These are phyloP conservation scores for Celoporthe dispersa DNA, from an alignment of 2,329 filamentous ascomycete genomes.

Conservation along the genomic window DNA sequence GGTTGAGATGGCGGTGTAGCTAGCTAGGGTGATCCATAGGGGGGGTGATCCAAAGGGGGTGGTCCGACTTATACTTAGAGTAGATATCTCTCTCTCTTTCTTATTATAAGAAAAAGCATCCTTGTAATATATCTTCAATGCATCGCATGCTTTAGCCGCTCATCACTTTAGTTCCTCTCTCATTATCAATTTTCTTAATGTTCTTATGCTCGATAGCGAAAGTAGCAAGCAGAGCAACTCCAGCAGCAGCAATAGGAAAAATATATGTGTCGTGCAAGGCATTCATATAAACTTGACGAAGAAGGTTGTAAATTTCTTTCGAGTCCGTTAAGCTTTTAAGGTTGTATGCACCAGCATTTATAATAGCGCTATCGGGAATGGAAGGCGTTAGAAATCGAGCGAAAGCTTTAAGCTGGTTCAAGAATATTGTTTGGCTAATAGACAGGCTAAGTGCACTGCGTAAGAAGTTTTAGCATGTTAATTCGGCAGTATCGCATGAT, in stretches of 20 bases:
- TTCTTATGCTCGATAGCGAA: conserved; percentile 9
- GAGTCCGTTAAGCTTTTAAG: neutral
- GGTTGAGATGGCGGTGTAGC: too few relatives aligned
- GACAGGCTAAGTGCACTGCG: neutral
- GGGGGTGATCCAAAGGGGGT: too few relatives aligned
- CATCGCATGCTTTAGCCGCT: too few relatives aligned
- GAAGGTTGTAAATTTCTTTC: neutral
- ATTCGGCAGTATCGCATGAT: too few relatives aligned
- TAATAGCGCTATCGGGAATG: neutral
- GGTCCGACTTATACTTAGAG: too few relatives aligned
- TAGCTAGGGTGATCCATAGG: too few relatives aligned
- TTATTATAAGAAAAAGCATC: too few relatives aligned
- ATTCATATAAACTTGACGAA: conserved; percentile 12
- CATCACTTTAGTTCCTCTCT: too few relatives aligned
- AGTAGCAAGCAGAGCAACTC: neutral
- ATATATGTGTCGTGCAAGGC: neutral
- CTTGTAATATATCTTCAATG: too few relatives aligned
- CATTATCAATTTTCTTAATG: neutral
- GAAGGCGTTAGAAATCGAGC: neutral
- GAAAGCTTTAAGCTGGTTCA: neutral
- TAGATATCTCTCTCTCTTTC: too few relatives aligned
- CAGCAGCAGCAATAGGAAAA: neutral
- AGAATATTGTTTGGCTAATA: conserved; percentile 1
- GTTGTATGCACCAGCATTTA: conserved; percentile 8
- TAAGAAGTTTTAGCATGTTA: neutral